Percentiles rank a stretch among this genome's conserved stretches.
phyloP scores from a whole-genome alignment of 257 asterid genomes.

The Vinca minor region DNA sequence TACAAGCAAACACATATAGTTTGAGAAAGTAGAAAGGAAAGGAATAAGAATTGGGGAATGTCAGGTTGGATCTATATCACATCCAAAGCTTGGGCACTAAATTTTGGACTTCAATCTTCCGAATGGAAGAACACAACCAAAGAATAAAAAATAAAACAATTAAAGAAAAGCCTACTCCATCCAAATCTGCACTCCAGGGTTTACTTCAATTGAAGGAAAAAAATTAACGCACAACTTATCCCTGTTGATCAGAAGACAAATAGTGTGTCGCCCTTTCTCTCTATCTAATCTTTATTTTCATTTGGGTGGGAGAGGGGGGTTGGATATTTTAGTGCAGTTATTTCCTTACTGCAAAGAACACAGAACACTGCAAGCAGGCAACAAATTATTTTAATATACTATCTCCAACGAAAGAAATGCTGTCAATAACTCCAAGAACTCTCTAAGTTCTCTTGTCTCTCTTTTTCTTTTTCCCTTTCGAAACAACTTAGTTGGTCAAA shows the following conservation, averaged over 20 bases:
- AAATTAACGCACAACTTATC: background rate
- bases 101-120: background rate
- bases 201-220: background rate
- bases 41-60: background rate
- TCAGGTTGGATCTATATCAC: background rate
- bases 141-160: background rate
- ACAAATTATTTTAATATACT: background rate
- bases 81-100: background rate
- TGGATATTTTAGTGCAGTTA: background rate
- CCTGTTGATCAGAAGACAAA: background rate
- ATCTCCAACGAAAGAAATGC: background rate
- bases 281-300: background rate
- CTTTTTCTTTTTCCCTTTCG: background rate
- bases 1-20: background rate
- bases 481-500: background rate
- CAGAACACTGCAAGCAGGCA: background rate
- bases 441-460: too few species aligned
- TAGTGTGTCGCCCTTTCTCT: background rate
- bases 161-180: too few species aligned
- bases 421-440: background rate
- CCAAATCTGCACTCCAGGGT: background rate
- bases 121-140: background rate
- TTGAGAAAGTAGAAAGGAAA: too few species aligned
- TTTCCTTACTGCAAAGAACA: background rate
- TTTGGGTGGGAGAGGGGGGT: background rate